Base-by-base conservation (phyloP, 108 stramenopile species). In the Asterionellopsis glacialis region DNA sequence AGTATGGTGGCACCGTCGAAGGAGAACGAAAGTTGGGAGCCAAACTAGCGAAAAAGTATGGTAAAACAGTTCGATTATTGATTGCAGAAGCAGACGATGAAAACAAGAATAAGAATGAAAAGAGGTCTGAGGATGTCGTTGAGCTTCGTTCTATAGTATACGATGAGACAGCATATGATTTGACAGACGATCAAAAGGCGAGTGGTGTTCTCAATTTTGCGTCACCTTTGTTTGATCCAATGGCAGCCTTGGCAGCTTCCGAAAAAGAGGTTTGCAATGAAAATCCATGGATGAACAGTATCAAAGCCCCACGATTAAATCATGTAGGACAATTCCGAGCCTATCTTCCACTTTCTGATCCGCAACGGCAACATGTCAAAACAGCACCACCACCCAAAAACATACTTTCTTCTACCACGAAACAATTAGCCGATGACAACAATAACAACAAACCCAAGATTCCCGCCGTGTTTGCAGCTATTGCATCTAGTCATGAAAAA, bases 41-140 rank as follows among this genome's bases (percentile, higher is more conserved):
- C 23, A 88, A 89, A 61, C 66, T 93, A 68, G 68, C 55, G 0
- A 87, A 83, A 48, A 93, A 93, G 59, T 93, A 93, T 67, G 91
- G 91, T 1, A 62, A 65, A 19, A 52, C 64, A 16, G 82, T 93
- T 10, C 56, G 69, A 24, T 67, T 93, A 12, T 59, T 81, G 45
- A 51, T 84, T 10, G 80, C 79, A 11, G 71, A 63, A 40, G 12
- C 42, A 55, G 22, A 65, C 49, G 28, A 51, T 41, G 13, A 45
- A 33, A 33, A 33, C 2, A 7, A 33, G 33, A 33, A 33, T 2
- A 7, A 7, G 5, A 7, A 33, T 33, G 33, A 7, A 33, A 33
- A 33, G n/a, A n/a, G n/a, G n/a, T n/a, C n/a, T n/a, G n/a, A n/a
- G n/a, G n/a, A n/a, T 7, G 33, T 33, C 5, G 33, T 33, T 33